These are phyloP conservation scores for Syzygium aromaticum DNA, from an alignment of 345 rosid species.

Conservation along the genomic window DNA sequence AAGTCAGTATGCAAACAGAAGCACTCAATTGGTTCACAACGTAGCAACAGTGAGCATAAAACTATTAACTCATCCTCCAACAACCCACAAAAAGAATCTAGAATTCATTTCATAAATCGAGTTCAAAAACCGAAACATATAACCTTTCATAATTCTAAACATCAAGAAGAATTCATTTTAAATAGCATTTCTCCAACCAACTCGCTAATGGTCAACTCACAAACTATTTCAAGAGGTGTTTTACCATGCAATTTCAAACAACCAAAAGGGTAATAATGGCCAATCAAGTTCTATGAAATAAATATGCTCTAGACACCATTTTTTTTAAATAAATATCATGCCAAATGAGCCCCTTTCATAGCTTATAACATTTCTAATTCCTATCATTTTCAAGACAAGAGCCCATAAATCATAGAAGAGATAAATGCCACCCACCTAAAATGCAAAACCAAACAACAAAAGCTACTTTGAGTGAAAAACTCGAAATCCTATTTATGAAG, in stretches of 20 bases:
- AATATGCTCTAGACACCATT: too few relatives aligned
- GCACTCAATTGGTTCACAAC: not conserved
- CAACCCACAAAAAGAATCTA: not conserved
- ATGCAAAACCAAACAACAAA: too few relatives aligned
- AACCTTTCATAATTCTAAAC: not conserved
- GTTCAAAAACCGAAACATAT: not conserved
- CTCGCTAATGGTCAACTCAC: too few relatives aligned
- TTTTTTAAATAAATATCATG: too few relatives aligned
- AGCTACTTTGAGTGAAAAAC: too few relatives aligned
- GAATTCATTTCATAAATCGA: rapidly evolving
- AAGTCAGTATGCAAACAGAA: not conserved
- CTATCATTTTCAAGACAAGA: not conserved
- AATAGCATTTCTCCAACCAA: not conserved
- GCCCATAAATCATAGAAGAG: too few relatives aligned
- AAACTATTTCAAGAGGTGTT: too few relatives aligned
- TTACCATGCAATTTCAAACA: too few relatives aligned
- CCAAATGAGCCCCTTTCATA: not conserved
- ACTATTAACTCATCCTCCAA: not conserved
- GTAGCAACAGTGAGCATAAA: not conserved
- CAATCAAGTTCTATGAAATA: too few relatives aligned
- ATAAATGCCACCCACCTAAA: too few relatives aligned
- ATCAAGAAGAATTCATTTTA: not conserved
- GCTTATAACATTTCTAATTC: not conserved
- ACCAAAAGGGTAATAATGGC: too few relatives aligned
- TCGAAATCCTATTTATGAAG: too few relatives aligned